These are phyloP conservation scores for Magnolia officinalis DNA, from an alignment of 164 flowering plant genomes.

Conservation along the genomic window DNA sequence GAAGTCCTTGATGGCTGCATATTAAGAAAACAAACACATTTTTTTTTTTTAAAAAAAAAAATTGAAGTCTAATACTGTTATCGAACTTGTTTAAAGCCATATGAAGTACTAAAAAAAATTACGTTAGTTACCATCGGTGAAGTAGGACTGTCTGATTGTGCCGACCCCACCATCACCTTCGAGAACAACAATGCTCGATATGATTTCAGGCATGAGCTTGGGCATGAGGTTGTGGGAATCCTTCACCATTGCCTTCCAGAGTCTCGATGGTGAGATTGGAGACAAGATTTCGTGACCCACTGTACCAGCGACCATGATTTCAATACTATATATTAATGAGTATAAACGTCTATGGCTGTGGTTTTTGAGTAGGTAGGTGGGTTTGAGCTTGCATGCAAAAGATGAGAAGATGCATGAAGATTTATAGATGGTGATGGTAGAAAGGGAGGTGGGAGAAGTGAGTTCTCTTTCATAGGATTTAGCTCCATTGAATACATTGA, in stretches of 20 bases:
- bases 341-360: background rate
- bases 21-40: too few species aligned
- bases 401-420: background rate
- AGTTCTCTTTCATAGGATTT: background rate
- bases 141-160: background rate
- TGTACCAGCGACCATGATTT: background rate
- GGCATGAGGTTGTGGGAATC: conserved; percentile 4
- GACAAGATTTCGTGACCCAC: background rate
- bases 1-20: too few species aligned
- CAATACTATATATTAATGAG: background rate
- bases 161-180: conserved; percentile 4
- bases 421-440: background rate
- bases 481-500: background rate
- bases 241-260: background rate
- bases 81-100: too few species aligned
- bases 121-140: background rate
- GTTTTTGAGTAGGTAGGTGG: background rate
- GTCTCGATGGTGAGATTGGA: background rate
- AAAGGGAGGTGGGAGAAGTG: background rate
- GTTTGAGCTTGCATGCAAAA: background rate
- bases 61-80: too few species aligned
- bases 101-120: too few species aligned
- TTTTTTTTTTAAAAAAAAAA: too few species aligned
- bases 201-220: conserved; percentile 6
- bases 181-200: background rate